A percentile compares a stretch with the other conserved stretches of the same genome.
These are phyloP conservation scores for Cladosporium sp. DNA, from an alignment of 2,329 filamentous ascomycete genomes.

Conservation along the genomic window DNA sequence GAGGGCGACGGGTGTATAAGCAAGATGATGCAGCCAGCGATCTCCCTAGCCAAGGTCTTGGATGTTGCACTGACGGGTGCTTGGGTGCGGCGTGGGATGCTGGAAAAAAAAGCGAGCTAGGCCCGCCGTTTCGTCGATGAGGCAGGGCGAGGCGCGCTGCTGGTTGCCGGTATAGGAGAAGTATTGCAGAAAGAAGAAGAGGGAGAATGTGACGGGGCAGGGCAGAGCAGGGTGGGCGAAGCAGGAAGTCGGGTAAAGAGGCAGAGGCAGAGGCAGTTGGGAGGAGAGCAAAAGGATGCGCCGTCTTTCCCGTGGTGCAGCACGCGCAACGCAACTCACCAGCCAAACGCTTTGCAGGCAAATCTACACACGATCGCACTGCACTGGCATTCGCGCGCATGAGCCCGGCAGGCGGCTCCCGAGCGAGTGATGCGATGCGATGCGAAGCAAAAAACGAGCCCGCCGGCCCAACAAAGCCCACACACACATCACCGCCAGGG, in stretches of 20 bases:
- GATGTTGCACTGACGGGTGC: slow-evolving; percentile 1
- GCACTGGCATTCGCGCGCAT: neutral
- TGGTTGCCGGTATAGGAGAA: too few species aligned
- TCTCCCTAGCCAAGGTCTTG: slow-evolving; percentile 8
- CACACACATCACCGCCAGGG: neutral
- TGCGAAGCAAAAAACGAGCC: neutral
- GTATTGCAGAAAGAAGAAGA: neutral
- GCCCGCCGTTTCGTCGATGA: neutral
- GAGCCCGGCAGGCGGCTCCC: neutral
- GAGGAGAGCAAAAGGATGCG: neutral
- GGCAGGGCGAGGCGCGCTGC: neutral
- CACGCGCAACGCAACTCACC: neutral
- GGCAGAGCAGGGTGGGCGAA: neutral
- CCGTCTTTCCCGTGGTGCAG: neutral
- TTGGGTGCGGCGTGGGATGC: neutral
- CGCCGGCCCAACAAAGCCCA: slow-evolving; percentile 2
- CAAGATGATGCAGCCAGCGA: slow-evolving; percentile 12
- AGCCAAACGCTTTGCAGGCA: neutral
- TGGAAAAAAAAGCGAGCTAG: neutral
- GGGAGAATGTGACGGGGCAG: neutral
- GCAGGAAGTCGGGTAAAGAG: neutral
- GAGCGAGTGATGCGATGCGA: neutral
- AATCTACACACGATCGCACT: neutral
- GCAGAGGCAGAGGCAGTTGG: neutral
- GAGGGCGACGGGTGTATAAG: neutral